Conservation (phyloP, 371 early-diverging fungal genomes). For the Mucor sp. region DNA sequence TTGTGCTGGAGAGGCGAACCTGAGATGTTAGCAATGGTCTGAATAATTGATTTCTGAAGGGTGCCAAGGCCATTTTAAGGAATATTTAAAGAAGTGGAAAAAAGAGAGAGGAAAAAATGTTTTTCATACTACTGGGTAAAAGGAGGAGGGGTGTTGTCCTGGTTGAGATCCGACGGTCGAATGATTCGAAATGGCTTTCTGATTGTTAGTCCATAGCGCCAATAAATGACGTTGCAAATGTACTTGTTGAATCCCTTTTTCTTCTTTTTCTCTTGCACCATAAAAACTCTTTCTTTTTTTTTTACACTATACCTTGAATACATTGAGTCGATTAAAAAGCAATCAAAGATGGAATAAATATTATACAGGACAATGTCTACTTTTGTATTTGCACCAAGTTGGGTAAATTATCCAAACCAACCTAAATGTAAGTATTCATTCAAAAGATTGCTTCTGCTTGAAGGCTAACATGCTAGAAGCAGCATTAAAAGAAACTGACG, state of each 20-base stretch:
- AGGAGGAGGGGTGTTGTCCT: not conserved
- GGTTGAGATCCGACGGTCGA: not conserved
- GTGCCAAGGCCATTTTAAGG: conserved; percentile 19
- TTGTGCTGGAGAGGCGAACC: conserved; percentile 13
- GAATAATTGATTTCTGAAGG: conserved; percentile 14
- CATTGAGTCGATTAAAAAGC: not conserved
- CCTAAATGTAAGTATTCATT: conserved; percentile 16
- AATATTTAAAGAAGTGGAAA: conserved; percentile 9
- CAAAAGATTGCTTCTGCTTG: not conserved
- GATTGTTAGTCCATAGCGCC: not conserved
- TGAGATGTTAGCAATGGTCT: conserved; percentile 14
- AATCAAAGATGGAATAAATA: conserved; percentile 5
- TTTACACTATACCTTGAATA: not conserved
- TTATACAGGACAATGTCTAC: conserved; percentile 24
- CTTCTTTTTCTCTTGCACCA: not conserved
- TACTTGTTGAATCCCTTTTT: not conserved
- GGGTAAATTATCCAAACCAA: conserved; percentile 25
- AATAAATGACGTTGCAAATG: not conserved
- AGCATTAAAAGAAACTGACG: conserved; percentile 15
- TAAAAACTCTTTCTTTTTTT: conserved; percentile 3
- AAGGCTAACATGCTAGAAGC: not conserved
- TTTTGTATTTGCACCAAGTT: conserved; percentile 32
- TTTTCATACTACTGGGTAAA: not conserved
- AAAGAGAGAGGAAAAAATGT: not conserved
- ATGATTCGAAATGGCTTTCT: not conserved